Evolutionary conservation across 2,329 filamentous ascomycete species (phyloP), one percentile per base, ranked within the genome.

Genomic region (Exophiala xenobiotica): DNA sequence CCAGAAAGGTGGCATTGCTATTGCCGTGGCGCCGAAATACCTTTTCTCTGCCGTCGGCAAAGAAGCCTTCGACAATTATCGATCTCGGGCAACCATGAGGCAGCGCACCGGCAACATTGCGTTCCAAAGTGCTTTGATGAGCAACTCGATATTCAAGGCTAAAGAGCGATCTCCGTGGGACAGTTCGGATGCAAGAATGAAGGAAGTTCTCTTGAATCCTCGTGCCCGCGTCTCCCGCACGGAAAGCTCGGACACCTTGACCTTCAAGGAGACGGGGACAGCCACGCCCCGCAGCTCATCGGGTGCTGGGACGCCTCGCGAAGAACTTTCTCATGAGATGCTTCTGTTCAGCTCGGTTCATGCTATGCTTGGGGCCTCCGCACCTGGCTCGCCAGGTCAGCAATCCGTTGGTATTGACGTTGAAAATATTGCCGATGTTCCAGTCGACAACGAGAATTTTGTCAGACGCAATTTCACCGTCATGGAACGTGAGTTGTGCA

Each of bases 1-100:
- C 1, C 72, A 75, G 56, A 75, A 76, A 53, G 70, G 71, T 4
- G 71, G 64, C 0, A 62, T 41, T 11, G 35, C 24, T n/a, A 31
- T 49, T 16, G 22, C n/a, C 12, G 24, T 49, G 4, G 14, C 14
- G 7, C 33, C 46, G 16, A 44, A 44, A 16, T 46, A 46, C 27
- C 26, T 46, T n/a, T 46, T 37, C 22, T 37, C 44, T n/a, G 29
- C 44, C 12, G 37, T 42, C 8, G 19, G 9, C 7, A 37, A 49
- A 27, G 16, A 29, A n/a, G 14, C 19, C 19, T 49, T 24, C 19
- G 22, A 49, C 12, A n/a, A 49, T 12, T 41, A 49, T 24, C 8
- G 35, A 11, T 6, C 46, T 6, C 37, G 14, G 3, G 38, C 19
- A 7, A 41, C 14, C 14, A 23, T 12, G 37, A 35, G 46, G 11